Conservation (phyloP, 257 asterid species). For the Leonotis leonurus region DNA sequence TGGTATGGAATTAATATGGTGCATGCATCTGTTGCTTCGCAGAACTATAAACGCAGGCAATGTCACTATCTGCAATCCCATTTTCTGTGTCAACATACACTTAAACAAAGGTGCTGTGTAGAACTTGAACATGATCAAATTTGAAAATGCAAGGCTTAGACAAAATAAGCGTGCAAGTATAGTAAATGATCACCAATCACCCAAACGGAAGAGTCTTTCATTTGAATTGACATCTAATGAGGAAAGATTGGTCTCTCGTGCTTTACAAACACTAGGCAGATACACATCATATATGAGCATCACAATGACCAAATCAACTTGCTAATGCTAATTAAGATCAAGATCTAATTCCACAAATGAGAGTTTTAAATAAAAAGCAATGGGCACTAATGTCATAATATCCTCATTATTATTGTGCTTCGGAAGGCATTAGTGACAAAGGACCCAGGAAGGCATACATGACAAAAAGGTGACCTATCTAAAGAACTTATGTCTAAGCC, state of each 20-base stretch:
- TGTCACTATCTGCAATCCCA: slow-evolving; percentile 9
- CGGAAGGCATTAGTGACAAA: background rate
- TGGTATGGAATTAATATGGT: background rate
- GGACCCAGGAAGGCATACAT: slow-evolving; percentile 8
- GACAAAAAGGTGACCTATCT: background rate
- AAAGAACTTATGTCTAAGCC: background rate
- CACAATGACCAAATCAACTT: no score
- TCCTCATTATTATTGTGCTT: background rate
- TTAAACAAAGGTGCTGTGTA: background rate
- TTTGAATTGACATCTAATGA: no score
- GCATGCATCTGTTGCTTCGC: slow-evolving; percentile 15
- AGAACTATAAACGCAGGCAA: background rate
- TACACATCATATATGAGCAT: no score
- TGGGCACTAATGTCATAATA: background rate
- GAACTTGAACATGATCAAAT: background rate
- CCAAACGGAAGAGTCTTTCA: no score
- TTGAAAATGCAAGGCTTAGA: background rate
- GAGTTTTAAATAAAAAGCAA: no score
- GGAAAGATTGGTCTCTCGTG: no score
- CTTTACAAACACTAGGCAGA: no score
- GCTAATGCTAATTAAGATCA: no score
- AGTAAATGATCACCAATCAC: background rate
- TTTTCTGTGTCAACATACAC: slow-evolving; percentile 1
- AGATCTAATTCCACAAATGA: background rate
- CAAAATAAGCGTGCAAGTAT: no score